Evolutionary conservation across 2,329 filamentous ascomycete species (phyloP).

Genomic region (Podosphaera fusca): DNA sequence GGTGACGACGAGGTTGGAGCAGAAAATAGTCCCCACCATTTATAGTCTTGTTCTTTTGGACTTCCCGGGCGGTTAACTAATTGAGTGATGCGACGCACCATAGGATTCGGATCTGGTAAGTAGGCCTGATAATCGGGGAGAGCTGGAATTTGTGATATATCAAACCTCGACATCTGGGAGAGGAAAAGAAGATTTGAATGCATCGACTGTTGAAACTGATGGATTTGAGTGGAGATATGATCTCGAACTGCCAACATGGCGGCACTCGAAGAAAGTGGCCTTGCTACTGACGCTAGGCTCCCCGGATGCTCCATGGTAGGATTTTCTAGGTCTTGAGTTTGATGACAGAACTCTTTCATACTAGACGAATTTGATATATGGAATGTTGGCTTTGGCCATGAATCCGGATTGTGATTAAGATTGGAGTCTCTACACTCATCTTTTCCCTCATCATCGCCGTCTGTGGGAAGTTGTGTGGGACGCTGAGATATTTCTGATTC

Average conservation of each 20-base stretch:
- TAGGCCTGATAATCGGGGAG: constrained; percentile 53
- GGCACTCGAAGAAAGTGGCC: constrained; percentile 25
- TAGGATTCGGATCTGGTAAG: constrained; percentile 26
- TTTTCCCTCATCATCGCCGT: constrained; percentile 20
- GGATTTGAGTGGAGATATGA: constrained; percentile 48
- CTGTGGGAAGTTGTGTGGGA: constrained; percentile 3
- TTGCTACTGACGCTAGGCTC: constrained; percentile 4
- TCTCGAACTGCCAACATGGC: constrained; percentile 50
- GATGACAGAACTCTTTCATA: constrained; percentile 7
- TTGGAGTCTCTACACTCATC: constrained; percentile 16
- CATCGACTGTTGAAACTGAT: constrained; percentile 55
- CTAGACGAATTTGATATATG: constrained; percentile 12
- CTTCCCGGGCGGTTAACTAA: constrained; percentile 29
- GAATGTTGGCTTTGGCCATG: constrained; percentile 16
- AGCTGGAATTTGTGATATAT: constrained; percentile 28
- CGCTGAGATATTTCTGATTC: constrained; percentile 23
- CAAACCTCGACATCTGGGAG: constrained; percentile 21
- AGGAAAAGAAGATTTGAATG: constrained; percentile 39
- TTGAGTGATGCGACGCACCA: constrained; percentile 50
- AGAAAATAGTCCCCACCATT: constrained; percentile 47
- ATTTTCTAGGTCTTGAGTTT: constrained; percentile 7
- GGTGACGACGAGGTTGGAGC: constrained; percentile 30
- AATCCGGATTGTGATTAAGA: constrained; percentile 12
- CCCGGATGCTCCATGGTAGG: constrained; percentile 10
- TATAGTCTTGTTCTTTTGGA: constrained; percentile 25